Percentiles rank a stretch among this genome's conserved stretches.
Evolutionary conservation across 2,329 filamentous ascomycete species (phyloP).

Genomic region (Sarocladium brachiariae): DNA sequence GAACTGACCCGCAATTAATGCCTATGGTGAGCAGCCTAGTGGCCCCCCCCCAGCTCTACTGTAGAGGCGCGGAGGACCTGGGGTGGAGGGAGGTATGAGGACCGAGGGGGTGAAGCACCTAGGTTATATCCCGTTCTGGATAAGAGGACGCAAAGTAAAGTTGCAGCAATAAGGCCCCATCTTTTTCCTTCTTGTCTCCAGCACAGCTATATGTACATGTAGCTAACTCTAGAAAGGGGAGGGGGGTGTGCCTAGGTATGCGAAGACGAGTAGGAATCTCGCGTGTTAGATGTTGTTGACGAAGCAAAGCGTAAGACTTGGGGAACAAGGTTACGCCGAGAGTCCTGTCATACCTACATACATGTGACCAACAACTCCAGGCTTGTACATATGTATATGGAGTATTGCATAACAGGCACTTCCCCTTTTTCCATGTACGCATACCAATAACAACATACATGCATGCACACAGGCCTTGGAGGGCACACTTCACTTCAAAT

Average conservation of each 20-base stretch:
- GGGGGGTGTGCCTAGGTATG: background rate
- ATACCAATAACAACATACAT: too few relatives aligned
- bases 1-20: background rate
- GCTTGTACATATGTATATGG: too few relatives aligned
- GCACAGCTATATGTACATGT: too few relatives aligned
- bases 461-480: too few relatives aligned
- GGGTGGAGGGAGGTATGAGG: background rate
- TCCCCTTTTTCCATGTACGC: too few relatives aligned
- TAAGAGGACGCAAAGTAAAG: background rate
- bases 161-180: conserved; percentile 3
- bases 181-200: background rate
- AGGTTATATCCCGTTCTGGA: conserved; percentile 8
- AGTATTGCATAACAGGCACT: too few relatives aligned
- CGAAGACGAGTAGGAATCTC: background rate
- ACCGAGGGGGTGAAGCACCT: background rate
- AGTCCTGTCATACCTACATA: background rate
- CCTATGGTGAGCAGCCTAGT: conserved; percentile 9
- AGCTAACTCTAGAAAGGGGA: background rate
- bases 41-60: background rate
- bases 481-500: too few relatives aligned
- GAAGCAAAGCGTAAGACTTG: background rate
- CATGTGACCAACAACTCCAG: background rate
- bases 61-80: background rate
- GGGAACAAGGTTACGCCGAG: background rate
- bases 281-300: background rate